Evolutionary conservation across 2,329 filamentous ascomycete genomes (phyloP), one percentile per base, ranked within the genome.

Genomic region (Neonectria faginata): DNA sequence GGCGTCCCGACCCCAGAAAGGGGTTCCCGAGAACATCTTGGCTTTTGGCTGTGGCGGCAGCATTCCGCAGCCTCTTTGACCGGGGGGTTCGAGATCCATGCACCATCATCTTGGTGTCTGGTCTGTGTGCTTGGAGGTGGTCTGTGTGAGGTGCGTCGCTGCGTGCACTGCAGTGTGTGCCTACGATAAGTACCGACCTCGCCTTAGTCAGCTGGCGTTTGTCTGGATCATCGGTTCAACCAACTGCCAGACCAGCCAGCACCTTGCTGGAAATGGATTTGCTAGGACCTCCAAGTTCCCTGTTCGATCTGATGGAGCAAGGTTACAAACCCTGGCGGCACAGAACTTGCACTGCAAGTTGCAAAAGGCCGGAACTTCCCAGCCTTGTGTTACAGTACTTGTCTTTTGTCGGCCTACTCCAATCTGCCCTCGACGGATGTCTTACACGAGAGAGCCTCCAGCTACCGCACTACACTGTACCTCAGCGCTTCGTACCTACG

Each of bases 31-130:
- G 56, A 50, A 52, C 52, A 27, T 64, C 63, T 72, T 73, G 63
- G 70, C 67, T 68, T 64, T 65, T 52, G 45, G 56, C 51, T 65
- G 72, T 73, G 72, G 70, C 67, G 72, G 72, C 61, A 74, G 69
- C 66, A 68, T 74, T 74, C 72, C 72, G 72, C 72, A 73, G 70
- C 72, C 67, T 70, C 62, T 67, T 39, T 54, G 57, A 68, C 67
- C 73, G 65, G 70, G 70, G 62, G 47, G 25, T 25, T 57, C 48
- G 57, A 64, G 71, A 72, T 70, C 66, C 69, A 60, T 60, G 62
- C 63, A 33, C 56, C 56, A 65, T 63, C 56, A 25, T 63, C 62
- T 66, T 25, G n/a, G 42, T 48, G 29, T 33, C 12, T 22, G 51
- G 29, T 29, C 18, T 18, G 51, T 47, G 50, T 54, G 39, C 39